Percentiles rank a stretch among this genome's conserved stretches.
phyloP scores from a whole-genome alignment of 2,329 filamentous ascomycete genomes.

The Penicillium sp. region DNA sequence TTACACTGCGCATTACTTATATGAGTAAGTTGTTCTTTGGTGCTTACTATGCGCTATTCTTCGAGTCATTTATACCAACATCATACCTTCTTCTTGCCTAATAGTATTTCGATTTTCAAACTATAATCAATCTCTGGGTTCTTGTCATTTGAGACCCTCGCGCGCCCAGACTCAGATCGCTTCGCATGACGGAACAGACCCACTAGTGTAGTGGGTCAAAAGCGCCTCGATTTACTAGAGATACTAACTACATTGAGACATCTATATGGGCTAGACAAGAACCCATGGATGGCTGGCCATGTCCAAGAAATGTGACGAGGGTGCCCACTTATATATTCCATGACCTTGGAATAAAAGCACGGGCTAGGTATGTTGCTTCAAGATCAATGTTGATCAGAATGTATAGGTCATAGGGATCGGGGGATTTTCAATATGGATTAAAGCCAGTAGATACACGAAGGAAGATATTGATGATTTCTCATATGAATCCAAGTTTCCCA shows the following conservation, averaged over 20 bases:
- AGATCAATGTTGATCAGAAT: neutral
- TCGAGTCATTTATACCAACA: neutral
- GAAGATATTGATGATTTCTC: neutral
- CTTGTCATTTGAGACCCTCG: neutral
- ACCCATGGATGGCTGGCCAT: neutral
- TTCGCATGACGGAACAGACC: neutral
- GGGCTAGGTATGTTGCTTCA: neutral
- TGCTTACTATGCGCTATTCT: neutral
- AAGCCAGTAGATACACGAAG: neutral
- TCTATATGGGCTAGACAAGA: neutral
- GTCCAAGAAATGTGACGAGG: neutral
- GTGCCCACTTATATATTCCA: neutral
- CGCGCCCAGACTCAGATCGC: neutral
- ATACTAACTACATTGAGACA: neutral
- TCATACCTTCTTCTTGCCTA: neutral
- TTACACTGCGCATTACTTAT: neutral
- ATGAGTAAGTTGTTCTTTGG: neutral
- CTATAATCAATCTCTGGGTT: neutral
- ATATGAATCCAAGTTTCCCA: neutral
- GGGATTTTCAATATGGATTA: neutral
- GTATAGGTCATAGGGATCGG: neutral
- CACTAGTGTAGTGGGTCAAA: neutral
- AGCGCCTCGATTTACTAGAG: neutral
- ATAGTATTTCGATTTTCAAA: neutral
- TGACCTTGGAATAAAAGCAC: neutral